These are phyloP conservation scores for Candida gigantensis DNA, from an alignment of 1,139 yeast species.

Conservation along the genomic window DNA sequence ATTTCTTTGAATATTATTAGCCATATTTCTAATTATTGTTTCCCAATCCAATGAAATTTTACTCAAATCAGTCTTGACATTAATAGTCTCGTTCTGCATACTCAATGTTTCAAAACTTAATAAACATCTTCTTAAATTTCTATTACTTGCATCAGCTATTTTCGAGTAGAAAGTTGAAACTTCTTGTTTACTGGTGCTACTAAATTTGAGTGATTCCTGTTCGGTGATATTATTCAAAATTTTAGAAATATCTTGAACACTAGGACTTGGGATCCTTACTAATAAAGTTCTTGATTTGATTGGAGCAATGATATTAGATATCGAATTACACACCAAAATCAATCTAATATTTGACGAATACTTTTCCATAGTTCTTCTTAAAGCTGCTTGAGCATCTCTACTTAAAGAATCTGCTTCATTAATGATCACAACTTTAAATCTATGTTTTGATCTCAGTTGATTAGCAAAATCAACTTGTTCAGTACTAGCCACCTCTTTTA, in stretches of 20 bases:
- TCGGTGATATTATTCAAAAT: constrained; percentile 58
- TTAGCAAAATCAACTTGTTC: constrained; percentile 83
- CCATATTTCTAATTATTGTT: constrained; percentile 64
- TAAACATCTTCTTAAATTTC: constrained; percentile 78
- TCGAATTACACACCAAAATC: constrained; percentile 82
- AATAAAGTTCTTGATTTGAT: constrained; percentile 89
- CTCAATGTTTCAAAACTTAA: constrained; percentile 82
- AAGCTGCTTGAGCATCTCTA: constrained; percentile 96
- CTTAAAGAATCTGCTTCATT: constrained; percentile 93
- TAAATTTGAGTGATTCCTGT: constrained; percentile 55
- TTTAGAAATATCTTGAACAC: constrained; percentile 51
- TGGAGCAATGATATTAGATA: constrained; percentile 90
- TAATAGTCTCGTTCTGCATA: constrained; percentile 64
- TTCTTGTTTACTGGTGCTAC: constrained; percentile 36
- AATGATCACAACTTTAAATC: constrained; percentile 88
- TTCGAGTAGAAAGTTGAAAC: constrained; percentile 43
- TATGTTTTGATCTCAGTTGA: constrained; percentile 48
- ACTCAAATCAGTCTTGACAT: constrained; percentile 30
- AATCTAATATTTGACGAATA: constrained; percentile 86
- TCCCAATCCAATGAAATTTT: constrained; percentile 79
- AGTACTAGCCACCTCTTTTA: constrained; percentile 92
- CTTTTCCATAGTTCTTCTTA: constrained; percentile 97
- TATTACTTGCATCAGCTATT: constrained; percentile 57
- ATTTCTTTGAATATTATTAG: constrained; percentile 57
- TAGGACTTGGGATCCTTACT: constrained; percentile 84